A percentile compares a stretch with the other conserved stretches of the same genome.
Evolutionary conservation across 768 basidiomycete species (phyloP).

Genomic region (Kwoniella sp.): DNA sequence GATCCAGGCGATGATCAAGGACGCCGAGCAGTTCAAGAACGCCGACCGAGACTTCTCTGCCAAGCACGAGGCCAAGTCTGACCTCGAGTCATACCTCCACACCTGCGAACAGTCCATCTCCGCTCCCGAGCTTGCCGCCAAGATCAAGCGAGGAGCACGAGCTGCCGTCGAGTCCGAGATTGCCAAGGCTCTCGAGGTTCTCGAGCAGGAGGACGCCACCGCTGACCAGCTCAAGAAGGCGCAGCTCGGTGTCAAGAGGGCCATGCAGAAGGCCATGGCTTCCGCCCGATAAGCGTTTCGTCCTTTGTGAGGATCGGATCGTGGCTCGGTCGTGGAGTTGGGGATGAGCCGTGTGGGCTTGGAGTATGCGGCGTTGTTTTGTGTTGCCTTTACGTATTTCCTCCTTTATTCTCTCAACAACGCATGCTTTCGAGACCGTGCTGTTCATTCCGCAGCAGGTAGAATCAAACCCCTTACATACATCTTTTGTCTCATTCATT

Average conservation of each 20-base stretch:
- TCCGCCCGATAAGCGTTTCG: constrained; percentile 41
- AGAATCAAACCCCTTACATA: constrained; percentile 1
- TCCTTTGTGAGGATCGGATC: no score
- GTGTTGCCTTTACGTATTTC: background rate
- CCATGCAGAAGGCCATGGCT: constrained; percentile 83
- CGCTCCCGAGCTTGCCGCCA: constrained; percentile 93
- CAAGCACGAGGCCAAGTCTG: constrained; percentile 95
- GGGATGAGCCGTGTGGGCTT: background rate
- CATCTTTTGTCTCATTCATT: constrained; percentile 11
- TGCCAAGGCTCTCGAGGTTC: constrained; percentile 93
- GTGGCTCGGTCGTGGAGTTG: no score
- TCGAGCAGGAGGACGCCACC: constrained; percentile 92
- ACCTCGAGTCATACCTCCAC: constrained; percentile 96
- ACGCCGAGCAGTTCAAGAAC: constrained; percentile 72
- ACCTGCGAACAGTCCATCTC: constrained; percentile 73
- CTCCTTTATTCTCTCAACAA: background rate
- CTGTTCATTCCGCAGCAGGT: no score
- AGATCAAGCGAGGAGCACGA: constrained; percentile 97
- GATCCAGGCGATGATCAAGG: constrained; percentile 99
- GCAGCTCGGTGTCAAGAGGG: constrained; percentile 90
- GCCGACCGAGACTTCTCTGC: constrained; percentile 87
- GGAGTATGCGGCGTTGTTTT: background rate
- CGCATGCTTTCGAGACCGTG: constrained; percentile 5
- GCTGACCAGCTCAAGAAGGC: constrained; percentile 94
- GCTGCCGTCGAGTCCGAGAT: constrained; percentile 93